Base-by-base conservation (phyloP, 352 stramenopile genomes). In the Phytophthora europaea region DNA sequence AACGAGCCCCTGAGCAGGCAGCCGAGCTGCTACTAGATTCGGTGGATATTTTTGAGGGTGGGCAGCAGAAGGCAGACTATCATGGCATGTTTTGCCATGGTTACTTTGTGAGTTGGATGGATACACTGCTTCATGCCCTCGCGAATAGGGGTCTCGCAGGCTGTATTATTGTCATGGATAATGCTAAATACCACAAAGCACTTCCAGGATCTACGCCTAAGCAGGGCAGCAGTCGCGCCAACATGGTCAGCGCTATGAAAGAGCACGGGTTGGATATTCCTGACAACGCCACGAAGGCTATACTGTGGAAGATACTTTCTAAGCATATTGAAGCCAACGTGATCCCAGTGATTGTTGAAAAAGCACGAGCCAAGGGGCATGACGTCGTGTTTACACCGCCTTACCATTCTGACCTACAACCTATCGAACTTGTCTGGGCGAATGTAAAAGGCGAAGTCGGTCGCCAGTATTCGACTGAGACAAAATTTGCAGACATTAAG, bases 41-140 rank as follows among this genome's bases (percentile, higher is more conserved):
- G 0, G 18, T 72, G 12, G 69, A 72, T 43, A 67, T 67, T 28
- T 76, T 76, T 53, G 69, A 67, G 26, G 69, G 61, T 36, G 62
- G 61, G 0, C 55, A 66, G 33, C 51, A 76, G 15, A 48, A 48
- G 22, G 40, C 40, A 48, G 40, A 48, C 34, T 40, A 72, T 36
- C 67, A 76, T 34, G 51, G 43, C 20, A 76, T 73, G 68, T 75
- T 77, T 33, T 67, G 59, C 40, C 55, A 59, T 18, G 64, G 75
- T 38, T 61, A 61, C 36, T 61, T 61, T 38, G 33, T 64, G 66
- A 53, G 15, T 16, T 67, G 22, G 38, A 52, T 52, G 70, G 73
- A 57, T 45, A 57, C 28, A 28, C 52, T 67, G 48, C 67, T 55
- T 23, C 4, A 20, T 6, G 45, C 28, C 0, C 40, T 63, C 23